Percentiles rank a stretch among this genome's conserved stretches.
Evolutionary conservation across 352 stramenopile species (phyloP).

Genomic region (Globisporangium nagaii): DNA sequence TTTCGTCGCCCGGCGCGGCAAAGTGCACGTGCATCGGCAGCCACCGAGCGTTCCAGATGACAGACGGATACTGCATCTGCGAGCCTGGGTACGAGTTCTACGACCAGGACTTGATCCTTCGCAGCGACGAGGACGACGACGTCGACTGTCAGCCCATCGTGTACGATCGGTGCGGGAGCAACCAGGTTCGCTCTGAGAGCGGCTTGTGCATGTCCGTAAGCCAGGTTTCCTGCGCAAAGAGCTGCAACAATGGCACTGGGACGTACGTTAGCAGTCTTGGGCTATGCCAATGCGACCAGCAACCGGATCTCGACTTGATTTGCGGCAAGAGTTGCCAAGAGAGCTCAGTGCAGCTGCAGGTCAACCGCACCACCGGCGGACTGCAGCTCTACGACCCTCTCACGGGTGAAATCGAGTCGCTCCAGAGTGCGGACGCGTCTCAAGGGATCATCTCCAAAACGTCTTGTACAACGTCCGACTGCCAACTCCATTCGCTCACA

Average conservation of each 20-base stretch:
- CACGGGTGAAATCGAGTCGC: constrained; percentile 18
- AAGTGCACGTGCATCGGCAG: constrained; percentile 82
- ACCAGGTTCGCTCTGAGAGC: constrained; percentile 67
- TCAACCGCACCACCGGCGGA: constrained; percentile 46
- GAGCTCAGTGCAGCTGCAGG: constrained; percentile 39
- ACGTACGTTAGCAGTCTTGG: constrained; percentile 73
- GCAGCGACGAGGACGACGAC: constrained; percentile 77
- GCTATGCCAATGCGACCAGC: constrained; percentile 82
- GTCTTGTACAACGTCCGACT: constrained; percentile 28
- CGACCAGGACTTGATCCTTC: constrained; percentile 76
- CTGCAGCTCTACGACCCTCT: constrained; percentile 64
- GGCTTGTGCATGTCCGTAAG: constrained; percentile 58
- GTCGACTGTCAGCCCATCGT: constrained; percentile 91
- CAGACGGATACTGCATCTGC: constrained; percentile 89
- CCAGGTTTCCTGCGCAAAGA: constrained; percentile 38
- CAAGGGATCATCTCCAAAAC: constrained; percentile 47
- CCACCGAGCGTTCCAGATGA: constrained; percentile 89
- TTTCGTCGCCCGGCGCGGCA: constrained; percentile 37
- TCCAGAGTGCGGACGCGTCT: constrained; percentile 12
- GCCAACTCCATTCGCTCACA: constrained; percentile 51
- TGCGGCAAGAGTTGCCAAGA: constrained; percentile 79
- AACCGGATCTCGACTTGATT: constrained; percentile 63
- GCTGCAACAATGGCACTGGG: constrained; percentile 66
- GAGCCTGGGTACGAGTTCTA: constrained; percentile 90
- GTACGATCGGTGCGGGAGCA: constrained; percentile 74